Base-by-base conservation (phyloP, 805 yeast species). In the Candida takata region DNA sequence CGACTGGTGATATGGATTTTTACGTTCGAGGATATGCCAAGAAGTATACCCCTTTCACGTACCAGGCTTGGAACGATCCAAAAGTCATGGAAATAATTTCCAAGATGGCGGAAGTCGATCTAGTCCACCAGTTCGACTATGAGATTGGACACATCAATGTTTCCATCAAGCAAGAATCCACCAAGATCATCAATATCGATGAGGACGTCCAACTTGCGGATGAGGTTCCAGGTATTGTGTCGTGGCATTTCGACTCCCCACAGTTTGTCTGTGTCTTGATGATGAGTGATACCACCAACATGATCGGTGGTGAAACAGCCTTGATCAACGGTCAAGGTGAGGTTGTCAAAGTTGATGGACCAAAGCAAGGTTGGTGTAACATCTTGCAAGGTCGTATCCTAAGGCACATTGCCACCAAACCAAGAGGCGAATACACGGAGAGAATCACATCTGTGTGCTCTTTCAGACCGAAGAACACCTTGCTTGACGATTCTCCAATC, bases 181-280 rank as follows among this genome's bases (percentile, higher is more conserved):
- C 45, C 7, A 40, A 34, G 31, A 33, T 40, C 11, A 7, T 42
- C 18, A 29, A 31, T 17, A 33, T 27, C 14, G 24, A 27, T 6
- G 29, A 20, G 16, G 42, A 40, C 21, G 31, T 20, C 13, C 38
- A 38, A 16, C 28, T 27, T 4, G 40, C 51, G 9, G 38, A 43
- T 4, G 45, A 44, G 5, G 62, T 72, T 33, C 74, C 75, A 10
- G 79, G 76, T 16, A 65, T 74, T 29, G 78, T 74, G 24, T 72
- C 74, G 21, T 76, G 83, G 83, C 82, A 76, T 59, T 53, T 61
- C 36, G 83, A 76, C 50, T 67, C 77, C n/a, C 74, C 73, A 37
- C 81, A 80, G 12, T 74, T 73, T 50, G 81, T 75, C 14, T 76
- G 80, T 55, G 82, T 76, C 12, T 61, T 75, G 41, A 76, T 76